A percentile compares a stretch with the other conserved stretches of the same genome.
phyloP scores from a whole-genome alignment of 768 basidiomycete genomes.

The Suillus spraguei region DNA sequence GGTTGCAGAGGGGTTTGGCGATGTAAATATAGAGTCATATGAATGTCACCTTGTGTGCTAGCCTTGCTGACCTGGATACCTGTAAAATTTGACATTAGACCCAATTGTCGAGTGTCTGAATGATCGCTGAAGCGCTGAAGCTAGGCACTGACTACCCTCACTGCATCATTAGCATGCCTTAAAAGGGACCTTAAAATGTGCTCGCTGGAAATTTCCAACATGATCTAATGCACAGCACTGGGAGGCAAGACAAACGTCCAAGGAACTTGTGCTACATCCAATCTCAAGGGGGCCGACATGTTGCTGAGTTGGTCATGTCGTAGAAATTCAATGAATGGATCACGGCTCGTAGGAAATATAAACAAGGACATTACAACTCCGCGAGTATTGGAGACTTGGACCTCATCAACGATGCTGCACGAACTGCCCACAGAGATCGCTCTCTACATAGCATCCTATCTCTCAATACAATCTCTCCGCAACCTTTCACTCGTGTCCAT shows the following conservation, averaged over 20 bases:
- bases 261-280: no score
- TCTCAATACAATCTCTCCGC: conserved; percentile 48
- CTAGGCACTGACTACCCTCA: background rate
- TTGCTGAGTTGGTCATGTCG: no score
- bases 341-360: background rate
- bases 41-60: background rate
- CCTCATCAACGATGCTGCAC: conserved; percentile 36
- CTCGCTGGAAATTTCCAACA: no score
- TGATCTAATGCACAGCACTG: no score
- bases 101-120: background rate
- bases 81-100: background rate
- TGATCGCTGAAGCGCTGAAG: no score
- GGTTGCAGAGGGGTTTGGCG: conserved; percentile 32
- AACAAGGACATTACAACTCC: conserved; percentile 1
- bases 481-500: conserved; percentile 41
- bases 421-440: conserved; percentile 60
- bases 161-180: no score
- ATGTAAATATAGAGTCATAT: background rate
- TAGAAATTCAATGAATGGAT: no score
- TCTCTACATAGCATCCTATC: conserved; percentile 49
- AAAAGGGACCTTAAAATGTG: no score
- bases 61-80: background rate
- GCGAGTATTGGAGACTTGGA: background rate
- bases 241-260: no score
- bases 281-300: no score